Percentiles rank a stretch among this genome's conserved stretches.
Conservation (phyloP, 2,329 filamentous ascomycete species). For the Madurella fahalii region DNA sequence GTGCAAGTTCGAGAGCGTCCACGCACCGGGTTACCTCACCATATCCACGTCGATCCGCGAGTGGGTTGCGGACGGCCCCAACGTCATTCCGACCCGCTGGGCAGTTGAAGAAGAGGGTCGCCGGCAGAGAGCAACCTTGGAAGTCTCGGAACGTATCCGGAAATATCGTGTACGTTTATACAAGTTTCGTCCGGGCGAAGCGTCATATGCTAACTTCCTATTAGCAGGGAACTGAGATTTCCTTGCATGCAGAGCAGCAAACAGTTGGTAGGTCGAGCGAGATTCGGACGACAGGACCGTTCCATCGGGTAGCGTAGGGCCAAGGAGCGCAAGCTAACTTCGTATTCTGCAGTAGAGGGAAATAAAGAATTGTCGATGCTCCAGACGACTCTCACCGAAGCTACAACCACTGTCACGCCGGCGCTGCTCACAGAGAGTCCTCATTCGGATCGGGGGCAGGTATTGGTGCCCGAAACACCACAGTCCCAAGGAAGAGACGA, state of each 20-base stretch:
- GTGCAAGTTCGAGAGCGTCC: constrained; percentile 65
- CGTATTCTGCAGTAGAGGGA: constrained; percentile 19
- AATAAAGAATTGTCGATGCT: constrained; percentile 15
- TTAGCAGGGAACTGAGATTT: constrained; percentile 6
- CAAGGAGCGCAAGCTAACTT: constrained; percentile 24
- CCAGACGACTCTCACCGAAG: constrained; percentile 5
- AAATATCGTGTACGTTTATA: constrained; percentile 33
- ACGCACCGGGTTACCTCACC: constrained; percentile 60
- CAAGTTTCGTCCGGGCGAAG: not conserved
- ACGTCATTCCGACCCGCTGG: constrained; percentile 56
- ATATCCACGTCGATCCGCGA: constrained; percentile 47
- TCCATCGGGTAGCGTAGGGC: no score
- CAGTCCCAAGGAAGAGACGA: not conserved
- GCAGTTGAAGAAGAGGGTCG: constrained; percentile 54
- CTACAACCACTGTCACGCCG: constrained; percentile 6
- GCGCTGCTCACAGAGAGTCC: not conserved
- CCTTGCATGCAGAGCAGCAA: constrained; percentile 8
- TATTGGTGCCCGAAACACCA: no score
- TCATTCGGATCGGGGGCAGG: no score
- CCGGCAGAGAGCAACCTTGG: constrained; percentile 39
- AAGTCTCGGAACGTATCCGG: constrained; percentile 44
- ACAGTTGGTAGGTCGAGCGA: constrained; percentile 21
- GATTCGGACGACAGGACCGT: constrained; percentile 8
- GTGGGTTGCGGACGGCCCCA: constrained; percentile 52
- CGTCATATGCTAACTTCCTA: not conserved